phyloP scores from a whole-genome alignment of 192 early-diverging fungal species.

The Coemansia sp. region DNA sequence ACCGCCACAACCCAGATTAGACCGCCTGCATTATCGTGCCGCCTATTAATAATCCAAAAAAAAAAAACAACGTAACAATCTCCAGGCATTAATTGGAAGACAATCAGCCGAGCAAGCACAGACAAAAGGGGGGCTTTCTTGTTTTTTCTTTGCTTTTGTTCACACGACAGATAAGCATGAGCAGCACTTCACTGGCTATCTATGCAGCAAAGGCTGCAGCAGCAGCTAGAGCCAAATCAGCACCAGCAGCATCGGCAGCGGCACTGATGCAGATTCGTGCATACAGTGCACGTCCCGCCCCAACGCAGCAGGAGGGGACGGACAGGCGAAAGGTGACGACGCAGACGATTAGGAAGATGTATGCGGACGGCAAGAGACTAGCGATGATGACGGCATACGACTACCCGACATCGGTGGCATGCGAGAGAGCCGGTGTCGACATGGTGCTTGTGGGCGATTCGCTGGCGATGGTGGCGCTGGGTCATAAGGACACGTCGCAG shows the following conservation, averaged over 20 bases:
- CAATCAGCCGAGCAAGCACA: background rate
- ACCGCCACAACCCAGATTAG: conserved; percentile 19
- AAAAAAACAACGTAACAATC: background rate
- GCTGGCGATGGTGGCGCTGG: conserved; percentile 95
- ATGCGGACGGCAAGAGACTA: conserved; percentile 74
- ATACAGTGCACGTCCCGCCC: conserved; percentile 41
- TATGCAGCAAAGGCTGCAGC: background rate
- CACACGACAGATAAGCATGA: conserved; percentile 5
- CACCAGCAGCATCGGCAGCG: background rate
- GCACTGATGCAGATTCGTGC: conserved; percentile 15
- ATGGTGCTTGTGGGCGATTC: conserved; percentile 92
- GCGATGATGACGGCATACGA: conserved; percentile 96
- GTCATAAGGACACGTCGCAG: conserved; percentile 80
- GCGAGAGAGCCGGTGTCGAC: conserved; percentile 83
- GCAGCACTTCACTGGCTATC: conserved; percentile 2
- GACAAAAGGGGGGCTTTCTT: too few relatives aligned
- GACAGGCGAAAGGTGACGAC: conserved; percentile 80
- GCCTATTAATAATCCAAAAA: background rate
- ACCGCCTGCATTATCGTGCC: background rate
- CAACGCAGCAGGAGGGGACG: conserved; percentile 7
- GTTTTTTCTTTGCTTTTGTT: too few relatives aligned
- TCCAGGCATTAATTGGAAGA: background rate
- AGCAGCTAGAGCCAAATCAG: too few relatives aligned
- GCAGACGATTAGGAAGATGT: conserved; percentile 73
- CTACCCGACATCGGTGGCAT: conserved; percentile 86